Base-by-base conservation (phyloP, 495 filamentous ascomycete species). In the Podospora conica region DNA sequence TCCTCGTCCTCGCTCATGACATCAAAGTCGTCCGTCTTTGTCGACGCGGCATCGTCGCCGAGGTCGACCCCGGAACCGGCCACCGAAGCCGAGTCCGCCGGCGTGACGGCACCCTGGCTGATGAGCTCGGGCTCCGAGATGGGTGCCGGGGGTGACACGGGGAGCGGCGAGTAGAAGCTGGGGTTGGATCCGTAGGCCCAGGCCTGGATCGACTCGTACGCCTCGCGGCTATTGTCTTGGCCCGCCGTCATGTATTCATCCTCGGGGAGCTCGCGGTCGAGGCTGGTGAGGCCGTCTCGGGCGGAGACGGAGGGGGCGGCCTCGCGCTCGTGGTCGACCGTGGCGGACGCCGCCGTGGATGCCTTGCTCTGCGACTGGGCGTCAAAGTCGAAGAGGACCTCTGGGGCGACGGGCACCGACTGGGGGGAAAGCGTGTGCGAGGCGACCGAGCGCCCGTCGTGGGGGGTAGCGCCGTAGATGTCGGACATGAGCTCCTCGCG, bases 1-100 rank as follows among this genome's bases (percentile, higher is more conserved):
- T 82, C 83, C 20, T 80, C 88, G 66, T 84, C 77, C 10, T 91
- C 87, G 72, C 90, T 93, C 79, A 91, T 75, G 10, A 88, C 84
- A 68, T 89, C 88, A 64, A 82, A 79, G 63, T 72, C 75, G 3
- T 55, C 71, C 58, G 27, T 71, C 54, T 25, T 66, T 20, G 68
- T 68, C 60, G 78, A 81, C 12, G 59, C 71, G n/a, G 71, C 71
- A 22, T 81, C 77, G 22, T 76, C 70, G 6, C 66, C 76, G 24
- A 78, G 55, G 57, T 82, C 79, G 33, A 76, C 76, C 11, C 74
- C 78, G 1, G 76, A 80, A 3, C 78, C 81, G 24, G 71, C 80
- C 12, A 85, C 55, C 9, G 82, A 84, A 11, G 69, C 70, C 3
- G 81, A 83, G 65, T 85, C 82, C 0, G 79, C 81, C 27, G 84